Percentiles rank a stretch among this genome's conserved stretches.
These are phyloP conservation scores for Phytophthora sansomeana DNA, from an alignment of 352 stramenopile genomes.

Conservation along the genomic window DNA sequence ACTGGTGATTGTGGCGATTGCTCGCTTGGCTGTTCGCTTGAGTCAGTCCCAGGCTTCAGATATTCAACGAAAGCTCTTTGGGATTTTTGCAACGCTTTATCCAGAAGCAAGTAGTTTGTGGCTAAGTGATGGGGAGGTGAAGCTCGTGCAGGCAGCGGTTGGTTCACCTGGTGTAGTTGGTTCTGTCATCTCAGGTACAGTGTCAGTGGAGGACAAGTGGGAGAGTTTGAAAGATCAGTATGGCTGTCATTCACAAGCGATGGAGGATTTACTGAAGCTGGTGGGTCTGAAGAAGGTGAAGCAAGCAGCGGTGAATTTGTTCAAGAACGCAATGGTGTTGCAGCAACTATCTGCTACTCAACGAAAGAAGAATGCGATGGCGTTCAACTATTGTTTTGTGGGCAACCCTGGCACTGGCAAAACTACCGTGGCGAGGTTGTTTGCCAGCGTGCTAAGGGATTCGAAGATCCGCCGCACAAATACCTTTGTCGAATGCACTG, in stretches of 20 bases:
- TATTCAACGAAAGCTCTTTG: constrained; percentile 46
- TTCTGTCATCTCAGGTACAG: constrained; percentile 1
- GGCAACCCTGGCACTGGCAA: constrained; percentile 82
- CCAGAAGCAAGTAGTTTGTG: constrained; percentile 55
- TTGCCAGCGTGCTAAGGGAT: constrained; percentile 84
- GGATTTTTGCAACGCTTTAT: constrained; percentile 63
- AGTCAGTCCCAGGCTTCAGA: constrained; percentile 23
- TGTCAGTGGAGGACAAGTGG: constrained; percentile 64
- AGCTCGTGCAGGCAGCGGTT: constrained; percentile 7
- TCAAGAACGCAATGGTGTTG: constrained; percentile 74
- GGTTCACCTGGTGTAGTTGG: background rate
- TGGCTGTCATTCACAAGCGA: constrained; percentile 62
- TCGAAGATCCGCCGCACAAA: constrained; percentile 62
- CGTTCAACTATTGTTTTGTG: constrained; percentile 82
- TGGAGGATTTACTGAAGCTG: constrained; percentile 86
- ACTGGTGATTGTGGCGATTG: constrained; percentile 63
- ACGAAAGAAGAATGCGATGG: constrained; percentile 75
- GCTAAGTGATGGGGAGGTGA: constrained; percentile 44
- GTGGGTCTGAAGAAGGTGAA: constrained; percentile 89
- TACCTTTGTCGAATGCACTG: constrained; percentile 52
- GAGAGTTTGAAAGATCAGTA: constrained; percentile 59
- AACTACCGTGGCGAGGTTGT: constrained; percentile 84
- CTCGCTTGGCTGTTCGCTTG: constrained; percentile 39
- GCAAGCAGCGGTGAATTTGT: constrained; percentile 71
- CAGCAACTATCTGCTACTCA: constrained; percentile 56